Evolutionary conservation across 768 basidiomycete species (phyloP).

Genomic region (Auricularia sp.): DNA sequence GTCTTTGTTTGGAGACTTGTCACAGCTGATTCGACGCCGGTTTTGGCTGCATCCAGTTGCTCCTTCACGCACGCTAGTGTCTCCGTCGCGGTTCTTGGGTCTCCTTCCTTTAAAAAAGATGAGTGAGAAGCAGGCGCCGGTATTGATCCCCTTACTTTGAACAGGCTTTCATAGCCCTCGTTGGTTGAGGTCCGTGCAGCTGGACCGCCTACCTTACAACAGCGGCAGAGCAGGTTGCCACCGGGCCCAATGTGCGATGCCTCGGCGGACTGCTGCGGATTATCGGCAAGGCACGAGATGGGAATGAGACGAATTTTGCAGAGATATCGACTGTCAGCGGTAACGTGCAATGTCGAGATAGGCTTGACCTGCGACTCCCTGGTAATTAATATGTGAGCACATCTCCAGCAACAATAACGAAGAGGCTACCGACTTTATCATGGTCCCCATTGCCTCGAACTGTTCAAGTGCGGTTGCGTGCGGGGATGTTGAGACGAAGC

Average conservation of each 20-base stretch:
- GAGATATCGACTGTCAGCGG: too few relatives aligned
- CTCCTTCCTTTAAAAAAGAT: not conserved
- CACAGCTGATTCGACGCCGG: conserved; percentile 19
- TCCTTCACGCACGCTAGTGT: conserved; percentile 11
- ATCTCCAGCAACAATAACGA: conserved; percentile 32
- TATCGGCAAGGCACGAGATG: not conserved
- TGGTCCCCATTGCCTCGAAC: conserved; percentile 22
- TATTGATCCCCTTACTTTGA: not conserved
- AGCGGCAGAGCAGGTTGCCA: not conserved
- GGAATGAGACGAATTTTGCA: too few relatives aligned
- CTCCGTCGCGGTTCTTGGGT: not conserved
- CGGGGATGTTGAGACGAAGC: conserved; percentile 29
- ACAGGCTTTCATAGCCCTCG: not conserved
- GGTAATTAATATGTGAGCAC: too few relatives aligned
- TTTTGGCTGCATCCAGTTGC: conserved; percentile 25
- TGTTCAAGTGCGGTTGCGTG: conserved; percentile 30
- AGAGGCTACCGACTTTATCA: conserved; percentile 34
- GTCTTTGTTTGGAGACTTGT: conserved; percentile 13
- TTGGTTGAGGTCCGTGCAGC: not conserved
- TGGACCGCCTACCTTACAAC: not conserved
- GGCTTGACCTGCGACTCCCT: too few relatives aligned
- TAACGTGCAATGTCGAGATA: too few relatives aligned
- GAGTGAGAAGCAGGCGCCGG: not conserved
- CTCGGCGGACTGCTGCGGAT: not conserved
- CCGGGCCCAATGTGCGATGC: not conserved